Evolutionary conservation across 2,329 filamentous ascomycete genomes (phyloP).

Genomic region (Boeremia exigua): DNA sequence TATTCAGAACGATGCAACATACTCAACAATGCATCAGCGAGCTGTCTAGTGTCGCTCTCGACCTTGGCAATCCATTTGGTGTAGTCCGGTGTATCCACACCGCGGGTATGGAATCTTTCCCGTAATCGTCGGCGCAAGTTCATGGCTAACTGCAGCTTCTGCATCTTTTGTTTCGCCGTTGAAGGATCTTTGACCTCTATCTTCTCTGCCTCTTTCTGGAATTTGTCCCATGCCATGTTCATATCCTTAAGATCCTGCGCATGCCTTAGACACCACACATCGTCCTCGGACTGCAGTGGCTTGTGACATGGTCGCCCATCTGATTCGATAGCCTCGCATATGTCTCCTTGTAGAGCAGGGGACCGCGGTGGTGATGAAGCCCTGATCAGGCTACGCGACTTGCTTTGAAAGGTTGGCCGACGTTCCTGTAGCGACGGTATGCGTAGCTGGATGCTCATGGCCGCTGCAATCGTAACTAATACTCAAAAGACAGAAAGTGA

Average conservation of each 20-base stretch:
- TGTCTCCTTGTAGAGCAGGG: conserved; percentile 6
- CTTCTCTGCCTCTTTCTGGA: conserved; percentile 27
- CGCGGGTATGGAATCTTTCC: conserved; percentile 33
- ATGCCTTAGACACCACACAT: conserved; percentile 28
- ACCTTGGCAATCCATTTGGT: conserved; percentile 34
- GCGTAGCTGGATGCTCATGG: conserved; percentile 16
- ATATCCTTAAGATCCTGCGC: conserved; percentile 25
- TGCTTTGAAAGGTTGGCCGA: conserved; percentile 13
- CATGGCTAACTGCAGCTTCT: conserved; percentile 32
- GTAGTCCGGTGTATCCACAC: conserved; percentile 30
- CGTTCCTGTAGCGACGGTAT: conserved; percentile 14
- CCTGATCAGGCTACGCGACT: conserved; percentile 16
- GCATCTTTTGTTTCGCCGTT: conserved; percentile 29
- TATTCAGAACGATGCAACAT: not conserved
- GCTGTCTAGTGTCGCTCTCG: conserved; percentile 26
- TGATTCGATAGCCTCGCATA: conserved; percentile 33
- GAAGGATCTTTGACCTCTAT: conserved; percentile 18
- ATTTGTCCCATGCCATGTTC: conserved; percentile 23
- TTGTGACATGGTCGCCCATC: conserved; percentile 28
- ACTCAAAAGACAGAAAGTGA: not conserved
- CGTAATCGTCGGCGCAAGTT: conserved; percentile 30
- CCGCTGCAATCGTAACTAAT: not conserved
- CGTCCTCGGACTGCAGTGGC: conserved; percentile 9
- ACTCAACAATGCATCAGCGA: conserved; percentile 36
- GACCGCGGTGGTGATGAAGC: conserved; percentile 26